phyloP scores from a whole-genome alignment of 495 filamentous ascomycete species.

The Bryoglossum gracile region DNA sequence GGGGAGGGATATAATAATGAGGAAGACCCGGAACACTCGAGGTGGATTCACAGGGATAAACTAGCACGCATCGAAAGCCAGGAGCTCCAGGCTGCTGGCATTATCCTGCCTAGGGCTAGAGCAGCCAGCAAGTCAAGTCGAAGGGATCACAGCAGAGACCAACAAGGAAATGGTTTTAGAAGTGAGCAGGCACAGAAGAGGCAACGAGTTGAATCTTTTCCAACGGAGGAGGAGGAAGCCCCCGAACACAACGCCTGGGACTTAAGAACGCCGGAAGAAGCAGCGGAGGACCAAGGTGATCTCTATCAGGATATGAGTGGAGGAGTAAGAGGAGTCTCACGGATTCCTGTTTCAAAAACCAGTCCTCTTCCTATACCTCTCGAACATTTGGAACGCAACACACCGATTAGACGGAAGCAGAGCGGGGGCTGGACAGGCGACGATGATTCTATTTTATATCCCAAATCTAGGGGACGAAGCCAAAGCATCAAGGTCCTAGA shows the following conservation, averaged over 20 bases:
- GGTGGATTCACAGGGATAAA: slow-evolving; percentile 97
- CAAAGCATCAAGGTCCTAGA: slow-evolving; percentile 55
- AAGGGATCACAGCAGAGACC: slow-evolving; percentile 47
- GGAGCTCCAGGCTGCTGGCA: slow-evolving; percentile 83
- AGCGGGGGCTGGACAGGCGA: slow-evolving; percentile 55
- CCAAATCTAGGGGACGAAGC: slow-evolving; percentile 62
- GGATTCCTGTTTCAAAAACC: slow-evolving; percentile 74
- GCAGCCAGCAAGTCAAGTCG: slow-evolving; percentile 51
- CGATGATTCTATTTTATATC: slow-evolving; percentile 42
- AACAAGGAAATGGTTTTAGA: slow-evolving; percentile 28
- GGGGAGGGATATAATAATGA: slow-evolving; percentile 14
- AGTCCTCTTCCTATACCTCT: slow-evolving; percentile 71
- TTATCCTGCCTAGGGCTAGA: slow-evolving; percentile 58
- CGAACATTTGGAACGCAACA: slow-evolving; percentile 64
- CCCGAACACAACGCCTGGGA: slow-evolving; percentile 48
- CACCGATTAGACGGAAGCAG: slow-evolving; percentile 56
- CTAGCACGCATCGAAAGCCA: slow-evolving; percentile 86
- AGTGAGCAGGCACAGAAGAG: slow-evolving; percentile 35
- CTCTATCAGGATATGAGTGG: slow-evolving; percentile 35
- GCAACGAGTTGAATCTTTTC: slow-evolving; percentile 39
- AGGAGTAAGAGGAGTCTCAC: slow-evolving; percentile 44
- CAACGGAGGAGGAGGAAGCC: slow-evolving; percentile 35
- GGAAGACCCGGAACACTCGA: slow-evolving; percentile 49
- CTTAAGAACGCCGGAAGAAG: slow-evolving; percentile 72
- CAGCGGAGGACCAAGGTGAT: slow-evolving; percentile 53